phyloP scores from a whole-genome alignment of 345 rosid species.

The Moricandia moricandioides region DNA sequence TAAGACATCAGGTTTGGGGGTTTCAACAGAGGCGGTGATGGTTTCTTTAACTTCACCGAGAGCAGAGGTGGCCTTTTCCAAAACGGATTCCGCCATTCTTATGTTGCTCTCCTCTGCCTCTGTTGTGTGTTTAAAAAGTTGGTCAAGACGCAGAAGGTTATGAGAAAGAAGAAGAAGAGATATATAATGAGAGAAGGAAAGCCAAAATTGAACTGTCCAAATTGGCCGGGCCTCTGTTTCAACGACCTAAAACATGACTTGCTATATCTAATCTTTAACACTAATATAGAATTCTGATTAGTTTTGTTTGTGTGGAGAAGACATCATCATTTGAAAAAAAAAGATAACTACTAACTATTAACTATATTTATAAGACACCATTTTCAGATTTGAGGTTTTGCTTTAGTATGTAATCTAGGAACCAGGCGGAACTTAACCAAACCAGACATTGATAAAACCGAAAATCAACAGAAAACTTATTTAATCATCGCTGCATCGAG shows the following conservation, averaged over 20 bases:
- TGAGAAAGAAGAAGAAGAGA: not conserved
- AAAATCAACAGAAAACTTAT: not conserved
- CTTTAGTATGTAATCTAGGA: not conserved
- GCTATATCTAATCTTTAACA: not conserved
- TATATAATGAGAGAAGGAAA: not conserved
- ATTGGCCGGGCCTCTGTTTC: not conserved
- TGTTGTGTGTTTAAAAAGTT: not conserved
- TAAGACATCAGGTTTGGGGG: not conserved
- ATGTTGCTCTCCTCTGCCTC: slow-evolving; percentile 2
- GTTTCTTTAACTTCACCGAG: not conserved
- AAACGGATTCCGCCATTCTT: slow-evolving; percentile 19
- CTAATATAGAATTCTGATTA: not conserved
- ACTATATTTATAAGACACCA: not conserved
- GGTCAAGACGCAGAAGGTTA: slow-evolving; percentile 15
- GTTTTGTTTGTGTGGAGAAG: not conserved
- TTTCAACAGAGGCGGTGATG: no score
- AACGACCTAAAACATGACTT: not conserved
- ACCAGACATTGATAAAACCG: not conserved
- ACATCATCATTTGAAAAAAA: not conserved
- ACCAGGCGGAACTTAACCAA: no score
- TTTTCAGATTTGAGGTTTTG: no score
- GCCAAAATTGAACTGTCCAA: not conserved
- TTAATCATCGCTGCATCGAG: not conserved
- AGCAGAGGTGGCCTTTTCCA: slow-evolving; percentile 32
- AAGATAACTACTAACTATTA: not conserved